Percentiles rank a stretch among this genome's conserved stretches.
phyloP scores from a whole-genome alignment of 2,329 filamentous ascomycete genomes.

The Fusarium tuaranense region DNA sequence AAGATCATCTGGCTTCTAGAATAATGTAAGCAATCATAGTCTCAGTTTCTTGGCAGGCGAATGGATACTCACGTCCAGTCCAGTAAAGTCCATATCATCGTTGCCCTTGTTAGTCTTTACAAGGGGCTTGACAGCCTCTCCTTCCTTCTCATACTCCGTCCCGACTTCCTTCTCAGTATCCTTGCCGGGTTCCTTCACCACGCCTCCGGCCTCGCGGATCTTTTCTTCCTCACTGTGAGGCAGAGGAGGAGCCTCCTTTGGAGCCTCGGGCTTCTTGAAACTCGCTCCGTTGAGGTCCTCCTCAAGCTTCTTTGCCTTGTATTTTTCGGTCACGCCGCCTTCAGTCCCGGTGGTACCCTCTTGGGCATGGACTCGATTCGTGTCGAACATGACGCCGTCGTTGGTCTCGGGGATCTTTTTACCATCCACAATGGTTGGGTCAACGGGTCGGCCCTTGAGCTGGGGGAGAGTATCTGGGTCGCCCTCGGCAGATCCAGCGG shows the following conservation, averaged over 20 bases:
- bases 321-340: slow-evolving; percentile 89
- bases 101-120: slow-evolving; percentile 58
- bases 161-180: slow-evolving; percentile 9
- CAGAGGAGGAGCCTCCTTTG: slow-evolving; percentile 86
- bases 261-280: slow-evolving; percentile 82
- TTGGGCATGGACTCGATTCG: slow-evolving; percentile 78
- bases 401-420: slow-evolving; percentile 72
- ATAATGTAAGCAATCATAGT: slow-evolving; percentile 31
- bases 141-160: slow-evolving; percentile 8
- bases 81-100: slow-evolving; percentile 49
- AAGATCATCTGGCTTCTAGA: slow-evolving; percentile 83
- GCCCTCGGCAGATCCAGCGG: slow-evolving; percentile 37
- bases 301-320: slow-evolving; percentile 77
- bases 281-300: slow-evolving; percentile 73
- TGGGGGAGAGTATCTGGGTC: slow-evolving; percentile 55
- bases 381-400: slow-evolving; percentile 95
- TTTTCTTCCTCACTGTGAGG: slow-evolving; percentile 85
- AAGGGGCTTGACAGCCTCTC: slow-evolving; percentile 44
- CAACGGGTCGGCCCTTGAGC: slow-evolving; percentile 62
- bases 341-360: slow-evolving; percentile 90
- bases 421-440: slow-evolving; percentile 67
- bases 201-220: slow-evolving; percentile 58
- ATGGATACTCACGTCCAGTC: slow-evolving; percentile 49
- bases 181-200: neutral
- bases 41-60: neutral